Evolutionary conservation across 495 filamentous ascomycete species (phyloP).

Genomic region (Ramalina intermedia): DNA sequence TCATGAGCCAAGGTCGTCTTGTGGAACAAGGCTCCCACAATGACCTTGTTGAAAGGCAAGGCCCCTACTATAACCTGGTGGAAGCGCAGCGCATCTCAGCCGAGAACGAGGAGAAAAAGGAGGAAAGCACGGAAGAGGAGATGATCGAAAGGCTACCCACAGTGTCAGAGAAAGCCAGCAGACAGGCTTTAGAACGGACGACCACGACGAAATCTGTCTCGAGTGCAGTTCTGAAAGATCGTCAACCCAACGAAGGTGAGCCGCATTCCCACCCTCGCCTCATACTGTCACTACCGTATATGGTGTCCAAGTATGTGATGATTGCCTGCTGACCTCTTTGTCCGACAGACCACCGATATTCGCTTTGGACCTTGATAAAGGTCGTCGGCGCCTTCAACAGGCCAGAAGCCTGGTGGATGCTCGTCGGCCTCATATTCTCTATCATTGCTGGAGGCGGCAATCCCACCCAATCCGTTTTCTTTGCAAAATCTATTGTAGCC

Average conservation of each 20-base stretch:
- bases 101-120: slow-evolving; percentile 41
- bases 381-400: slow-evolving; percentile 73
- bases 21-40: slow-evolving; percentile 83
- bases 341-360: slow-evolving; percentile 35
- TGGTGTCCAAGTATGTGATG: too few species aligned
- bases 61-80: slow-evolving; percentile 62
- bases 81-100: slow-evolving; percentile 67
- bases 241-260: slow-evolving; percentile 28
- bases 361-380: slow-evolving; percentile 71
- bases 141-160: slow-evolving; percentile 11
- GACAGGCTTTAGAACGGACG: slow-evolving; percentile 40
- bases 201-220: slow-evolving; percentile 56
- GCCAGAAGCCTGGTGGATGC: slow-evolving; percentile 56
- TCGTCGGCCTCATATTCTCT: slow-evolving; percentile 60
- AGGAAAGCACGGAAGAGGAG: slow-evolving; percentile 12
- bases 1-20: slow-evolving; percentile 71
- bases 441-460: slow-evolving; percentile 74
- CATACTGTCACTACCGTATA: too few species aligned
- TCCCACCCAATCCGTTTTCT: slow-evolving; percentile 79
- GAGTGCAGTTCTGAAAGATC: slow-evolving; percentile 45
- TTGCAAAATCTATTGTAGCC: slow-evolving; percentile 70
- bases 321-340: slow-evolving; percentile 8
- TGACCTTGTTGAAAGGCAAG: slow-evolving; percentile 41
- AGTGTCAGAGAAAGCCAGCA: slow-evolving; percentile 26
- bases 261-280: too few species aligned